Percentiles rank a stretch among this genome's conserved stretches.
phyloP scores from a whole-genome alignment of 1,284 basidiomycete genomes.

The Cystobasidiaceae sp. region DNA sequence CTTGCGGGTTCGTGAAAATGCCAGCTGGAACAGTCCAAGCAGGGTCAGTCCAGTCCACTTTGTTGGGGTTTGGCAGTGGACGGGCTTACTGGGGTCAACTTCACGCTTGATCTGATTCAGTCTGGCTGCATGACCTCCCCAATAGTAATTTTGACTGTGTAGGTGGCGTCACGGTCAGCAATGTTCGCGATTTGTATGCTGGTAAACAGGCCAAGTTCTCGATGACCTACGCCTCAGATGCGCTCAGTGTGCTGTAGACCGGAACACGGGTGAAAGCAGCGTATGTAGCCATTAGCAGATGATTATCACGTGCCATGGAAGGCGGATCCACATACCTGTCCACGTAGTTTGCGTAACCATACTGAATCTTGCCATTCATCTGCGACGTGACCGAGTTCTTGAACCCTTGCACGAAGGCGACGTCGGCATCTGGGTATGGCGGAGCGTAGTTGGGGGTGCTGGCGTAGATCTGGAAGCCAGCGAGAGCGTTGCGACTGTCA shows the following conservation, averaged over 20 bases:
- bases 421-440: constrained; percentile 36
- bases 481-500: background rate
- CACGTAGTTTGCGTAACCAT: constrained; percentile 14
- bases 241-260: too few relatives aligned
- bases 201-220: background rate
- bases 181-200: background rate
- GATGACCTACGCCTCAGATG: constrained; percentile 1
- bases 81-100: constrained; percentile 9
- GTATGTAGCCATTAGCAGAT: background rate
- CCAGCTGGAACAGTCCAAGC: background rate
- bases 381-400: constrained; percentile 14
- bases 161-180: background rate
- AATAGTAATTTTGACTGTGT: constrained; percentile 4
- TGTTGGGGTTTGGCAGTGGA: background rate
- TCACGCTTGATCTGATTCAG: constrained; percentile 8
- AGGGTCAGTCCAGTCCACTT: background rate
- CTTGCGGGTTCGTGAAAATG: constrained; percentile 14
- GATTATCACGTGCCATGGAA: background rate
- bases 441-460: constrained; percentile 27
- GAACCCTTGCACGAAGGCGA: constrained; percentile 36
- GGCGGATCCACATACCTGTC: background rate
- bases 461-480: constrained; percentile 45
- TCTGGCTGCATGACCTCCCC: background rate
- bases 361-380: background rate
- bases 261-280: background rate